Base-by-base conservation (phyloP, 495 filamentous ascomycete species). In the Penicillium flavigenum region DNA sequence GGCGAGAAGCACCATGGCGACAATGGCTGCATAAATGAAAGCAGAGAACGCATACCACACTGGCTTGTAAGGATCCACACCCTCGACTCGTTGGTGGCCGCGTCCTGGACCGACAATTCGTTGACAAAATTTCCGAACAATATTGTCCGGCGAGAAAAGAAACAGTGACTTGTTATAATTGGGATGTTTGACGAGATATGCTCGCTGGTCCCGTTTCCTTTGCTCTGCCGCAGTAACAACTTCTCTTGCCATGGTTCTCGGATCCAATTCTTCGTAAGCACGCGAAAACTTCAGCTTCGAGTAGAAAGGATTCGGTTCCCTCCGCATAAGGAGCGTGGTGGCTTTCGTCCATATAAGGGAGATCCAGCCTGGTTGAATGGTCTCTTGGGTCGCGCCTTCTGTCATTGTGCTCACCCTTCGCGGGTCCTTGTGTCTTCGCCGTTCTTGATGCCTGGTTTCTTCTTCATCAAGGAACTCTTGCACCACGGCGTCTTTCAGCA, bases 251-350 rank as follows among this genome's bases (percentile, higher is more conserved):
- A 98, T 89, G 50, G 86, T 83, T 51, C 86, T 83, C 3, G 94
- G 89, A 63, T 96, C 91, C 47, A 96, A 70, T 34, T 88, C 85
- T 47, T 93, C 87, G 51, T 87, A 86, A 3, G 85, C 82, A 24
- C 81, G 80, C 4, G 86, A 85, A 59, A 95, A 88, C 39, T 88
- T 83, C 43, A 89, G 72, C 52, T 84, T 89, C 6, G 91, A 89
- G 67, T 97, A 96, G 71, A 99, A 99, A 4, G 94, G 94, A 74
- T 99, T 99, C 2, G 90, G 88, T 57, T 98, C 95, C 26, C 78
- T 74, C 55, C 86, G 79, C 60, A 73, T 79, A 46, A 92, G 66
- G 12, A 72, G 58, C 1, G 74, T 74, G 14, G 79, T 61, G 39
- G 87, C 53, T 54, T 72, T 83, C 3, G 78, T 79, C 82, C 84